Evolutionary conservation across 345 rosid species (phyloP).

Genomic region (Eucalyptus brandiana): DNA sequence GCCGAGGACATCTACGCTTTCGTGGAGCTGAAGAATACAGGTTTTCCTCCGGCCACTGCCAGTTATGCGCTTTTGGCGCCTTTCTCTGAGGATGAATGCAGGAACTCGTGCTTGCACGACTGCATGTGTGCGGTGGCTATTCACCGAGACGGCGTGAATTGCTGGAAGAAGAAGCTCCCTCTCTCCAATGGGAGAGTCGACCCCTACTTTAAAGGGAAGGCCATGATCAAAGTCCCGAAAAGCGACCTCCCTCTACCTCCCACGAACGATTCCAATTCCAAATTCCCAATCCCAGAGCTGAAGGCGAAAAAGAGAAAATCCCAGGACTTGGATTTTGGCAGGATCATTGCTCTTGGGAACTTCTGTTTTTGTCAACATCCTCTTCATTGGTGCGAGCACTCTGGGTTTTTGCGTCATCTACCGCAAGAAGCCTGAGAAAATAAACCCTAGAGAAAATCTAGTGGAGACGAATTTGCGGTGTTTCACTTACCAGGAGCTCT

Average conservation of each 20-base stretch:
- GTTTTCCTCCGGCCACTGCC: slow-evolving; percentile 11
- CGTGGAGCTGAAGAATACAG: not conserved
- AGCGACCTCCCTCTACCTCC: not conserved
- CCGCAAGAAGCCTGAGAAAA: not conserved
- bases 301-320: not conserved
- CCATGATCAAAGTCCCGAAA: slow-evolving; percentile 5
- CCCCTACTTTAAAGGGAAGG: not conserved
- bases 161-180: slow-evolving; percentile 8
- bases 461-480: not conserved
- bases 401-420: not conserved
- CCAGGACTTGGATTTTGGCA: not conserved
- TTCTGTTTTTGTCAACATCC: slow-evolving; percentile 5
- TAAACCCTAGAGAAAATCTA: not conserved
- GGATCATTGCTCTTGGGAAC: not conserved
- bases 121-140: slow-evolving; percentile 19
- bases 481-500: slow-evolving; percentile 18
- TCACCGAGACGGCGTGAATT: not conserved
- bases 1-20: not conserved
- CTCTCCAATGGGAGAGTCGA: slow-evolving; percentile 16
- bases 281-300: rapidly evolving
- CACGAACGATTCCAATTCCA: not conserved
- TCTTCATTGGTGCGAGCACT: not conserved
- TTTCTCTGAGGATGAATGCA: slow-evolving; percentile 6
- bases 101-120: slow-evolving; percentile 10
- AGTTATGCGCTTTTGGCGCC: not conserved